These are phyloP conservation scores for Lachancea thermotolerans DNA, from an alignment of 805 yeast species.

Conservation along the genomic window DNA sequence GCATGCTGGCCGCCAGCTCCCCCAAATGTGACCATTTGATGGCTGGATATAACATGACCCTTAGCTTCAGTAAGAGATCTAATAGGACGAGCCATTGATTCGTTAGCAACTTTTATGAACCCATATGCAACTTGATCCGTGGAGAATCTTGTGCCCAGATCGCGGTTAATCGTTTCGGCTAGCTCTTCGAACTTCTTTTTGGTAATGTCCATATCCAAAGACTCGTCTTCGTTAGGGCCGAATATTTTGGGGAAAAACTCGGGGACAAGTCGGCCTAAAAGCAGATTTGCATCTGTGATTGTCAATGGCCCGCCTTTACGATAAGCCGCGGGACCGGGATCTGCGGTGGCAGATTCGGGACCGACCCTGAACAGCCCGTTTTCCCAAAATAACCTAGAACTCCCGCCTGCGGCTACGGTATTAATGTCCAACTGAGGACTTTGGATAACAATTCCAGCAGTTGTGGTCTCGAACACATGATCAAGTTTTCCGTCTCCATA, in stretches of 20 bases:
- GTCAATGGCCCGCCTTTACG: constrained; percentile 80
- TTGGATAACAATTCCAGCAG: constrained; percentile 78
- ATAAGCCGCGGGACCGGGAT: constrained; percentile 87
- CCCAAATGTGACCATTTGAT: constrained; percentile 76
- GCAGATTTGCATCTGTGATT: constrained; percentile 76
- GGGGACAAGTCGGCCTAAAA: constrained; percentile 65
- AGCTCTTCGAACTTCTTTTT: constrained; percentile 44
- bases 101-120: constrained; percentile 76
- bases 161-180: constrained; percentile 48
- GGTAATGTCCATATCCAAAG: constrained; percentile 53
- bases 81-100: constrained; percentile 86
- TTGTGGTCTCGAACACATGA: constrained; percentile 75
- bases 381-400: constrained; percentile 58
- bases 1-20: constrained; percentile 96
- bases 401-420: constrained; percentile 85
- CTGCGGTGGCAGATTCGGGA: constrained; percentile 81
- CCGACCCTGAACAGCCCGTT: constrained; percentile 76
- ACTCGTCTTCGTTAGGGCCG: constrained; percentile 72
- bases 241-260: constrained; percentile 75
- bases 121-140: constrained; percentile 73
- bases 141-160: constrained; percentile 36
- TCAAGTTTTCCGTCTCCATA: constrained; percentile 62
- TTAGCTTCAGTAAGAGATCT: constrained; percentile 79
- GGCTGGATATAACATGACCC: constrained; percentile 61
- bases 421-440: constrained; percentile 79